Percentiles rank a stretch among this genome's conserved stretches.
Evolutionary conservation across 1,139 yeast genomes (phyloP).

Genomic region (Taphrina confusa): DNA sequence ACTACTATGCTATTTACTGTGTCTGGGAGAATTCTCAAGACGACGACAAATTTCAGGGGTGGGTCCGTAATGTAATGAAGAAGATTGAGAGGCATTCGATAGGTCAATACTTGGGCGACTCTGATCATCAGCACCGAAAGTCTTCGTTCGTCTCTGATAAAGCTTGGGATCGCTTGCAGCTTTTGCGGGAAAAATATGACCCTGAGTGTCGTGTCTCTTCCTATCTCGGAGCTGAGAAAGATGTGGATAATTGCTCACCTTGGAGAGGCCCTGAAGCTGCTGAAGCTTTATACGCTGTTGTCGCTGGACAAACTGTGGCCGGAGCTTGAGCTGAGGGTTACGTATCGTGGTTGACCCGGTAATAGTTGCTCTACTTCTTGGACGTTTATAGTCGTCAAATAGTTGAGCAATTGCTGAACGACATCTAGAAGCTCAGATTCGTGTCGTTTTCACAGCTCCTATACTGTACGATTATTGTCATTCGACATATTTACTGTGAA

Average conservation of each 20-base stretch:
- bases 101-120: constrained; percentile 1
- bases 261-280: not conserved
- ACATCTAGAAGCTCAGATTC: too few relatives aligned
- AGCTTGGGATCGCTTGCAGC: not conserved
- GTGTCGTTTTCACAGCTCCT: too few relatives aligned
- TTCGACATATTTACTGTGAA: too few relatives aligned
- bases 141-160: not conserved
- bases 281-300: not conserved
- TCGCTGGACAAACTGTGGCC: too few relatives aligned
- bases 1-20: not conserved
- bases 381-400: too few relatives aligned
- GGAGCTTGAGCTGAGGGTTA: too few relatives aligned
- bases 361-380: too few relatives aligned
- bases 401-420: too few relatives aligned
- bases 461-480: too few relatives aligned
- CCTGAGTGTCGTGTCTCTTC: not conserved
- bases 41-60: not conserved
- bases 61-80: not conserved
- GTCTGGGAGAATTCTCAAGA: not conserved
- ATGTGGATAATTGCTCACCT: not conserved
- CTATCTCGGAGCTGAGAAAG: not conserved
- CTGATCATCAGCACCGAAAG: not conserved
- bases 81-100: not conserved
- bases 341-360: too few relatives aligned
- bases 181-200: not conserved